Conservation (phyloP, 768 basidiomycete species). For the Tylopilus subfusipes region DNA sequence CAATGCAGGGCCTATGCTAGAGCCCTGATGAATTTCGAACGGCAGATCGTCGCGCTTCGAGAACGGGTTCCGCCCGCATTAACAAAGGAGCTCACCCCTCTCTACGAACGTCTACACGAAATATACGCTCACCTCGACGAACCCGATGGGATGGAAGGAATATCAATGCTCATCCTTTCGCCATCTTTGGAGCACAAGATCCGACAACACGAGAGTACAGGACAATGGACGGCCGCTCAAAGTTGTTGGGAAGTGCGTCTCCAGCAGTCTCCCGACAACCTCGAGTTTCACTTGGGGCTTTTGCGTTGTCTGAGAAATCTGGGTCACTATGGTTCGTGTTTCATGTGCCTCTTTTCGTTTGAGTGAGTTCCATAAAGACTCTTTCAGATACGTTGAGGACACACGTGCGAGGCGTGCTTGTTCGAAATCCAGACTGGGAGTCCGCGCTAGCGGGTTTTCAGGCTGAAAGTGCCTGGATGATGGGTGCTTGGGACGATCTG, state of each 20-base stretch:
- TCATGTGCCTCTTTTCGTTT: not conserved
- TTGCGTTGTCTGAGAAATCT: conserved; percentile 88
- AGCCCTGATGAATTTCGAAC: conserved; percentile 93
- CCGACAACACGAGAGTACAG: conserved; percentile 94
- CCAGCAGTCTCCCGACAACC: conserved; percentile 85
- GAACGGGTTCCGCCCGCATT: conserved; percentile 38
- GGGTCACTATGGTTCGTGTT: conserved; percentile 88
- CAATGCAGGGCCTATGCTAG: conserved; percentile 93
- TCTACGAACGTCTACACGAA: conserved; percentile 91
- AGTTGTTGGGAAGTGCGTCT: conserved; percentile 98
- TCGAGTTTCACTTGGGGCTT: conserved; percentile 85
- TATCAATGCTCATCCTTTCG: conserved; percentile 82
- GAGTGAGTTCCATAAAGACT: not conserved
- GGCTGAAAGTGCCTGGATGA: conserved; percentile 94
- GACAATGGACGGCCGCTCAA: conserved; percentile 96
- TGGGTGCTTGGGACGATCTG: conserved; percentile 89
- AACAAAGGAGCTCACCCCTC: conserved; percentile 39
- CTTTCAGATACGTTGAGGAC: conserved; percentile 86
- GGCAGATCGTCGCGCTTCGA: conserved; percentile 59
- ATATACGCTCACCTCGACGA: conserved; percentile 96
- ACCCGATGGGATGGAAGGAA: conserved; percentile 98
- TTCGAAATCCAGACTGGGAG: conserved; percentile 83
- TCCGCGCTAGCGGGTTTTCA: conserved; percentile 74
- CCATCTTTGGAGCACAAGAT: conserved; percentile 96
- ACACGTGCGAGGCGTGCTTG: conserved; percentile 88